Evolutionary conservation across 2,329 filamentous ascomycete genomes (phyloP).

Genomic region (Leptoxyphium fumago): DNA sequence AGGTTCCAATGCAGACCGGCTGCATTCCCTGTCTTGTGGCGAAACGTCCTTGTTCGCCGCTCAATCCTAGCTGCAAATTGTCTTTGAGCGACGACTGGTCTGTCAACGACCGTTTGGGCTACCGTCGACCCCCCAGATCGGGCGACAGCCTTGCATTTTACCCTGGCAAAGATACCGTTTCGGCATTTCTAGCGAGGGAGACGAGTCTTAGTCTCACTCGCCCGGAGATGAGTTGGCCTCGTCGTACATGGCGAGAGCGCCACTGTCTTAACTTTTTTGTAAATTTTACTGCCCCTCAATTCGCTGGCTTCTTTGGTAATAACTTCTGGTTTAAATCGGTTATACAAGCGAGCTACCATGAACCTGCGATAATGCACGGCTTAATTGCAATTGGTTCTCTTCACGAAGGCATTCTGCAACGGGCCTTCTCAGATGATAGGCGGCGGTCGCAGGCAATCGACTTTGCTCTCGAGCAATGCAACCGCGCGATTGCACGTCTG

Average conservation of each 20-base stretch:
- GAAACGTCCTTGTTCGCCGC: conserved; percentile 9
- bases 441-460: conserved; percentile 18
- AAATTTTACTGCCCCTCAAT: conserved; percentile 24
- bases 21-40: conserved; percentile 18
- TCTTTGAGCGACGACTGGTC: conserved; percentile 18
- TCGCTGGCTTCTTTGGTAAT: conserved; percentile 20
- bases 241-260: conserved; percentile 18
- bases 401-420: conserved; percentile 19
- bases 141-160: not conserved
- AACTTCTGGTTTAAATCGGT: conserved; percentile 20
- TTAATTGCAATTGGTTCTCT: conserved; percentile 19
- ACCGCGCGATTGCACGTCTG: conserved; percentile 17
- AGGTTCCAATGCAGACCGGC: conserved; percentile 14
- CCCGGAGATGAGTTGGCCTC: conserved; percentile 15
- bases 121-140: not conserved
- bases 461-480: conserved; percentile 19
- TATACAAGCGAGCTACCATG: conserved; percentile 19
- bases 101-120: conserved; percentile 6
- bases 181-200: not conserved
- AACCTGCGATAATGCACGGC: conserved; percentile 19
- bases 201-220: conserved; percentile 8
- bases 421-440: conserved; percentile 16
- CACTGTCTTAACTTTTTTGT: conserved; percentile 21
- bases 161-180: too few species aligned
- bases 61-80: conserved; percentile 13